These are phyloP conservation scores for Plenodomus tracheiphilus DNA, from an alignment of 2,329 filamentous ascomycete genomes.

Conservation along the genomic window DNA sequence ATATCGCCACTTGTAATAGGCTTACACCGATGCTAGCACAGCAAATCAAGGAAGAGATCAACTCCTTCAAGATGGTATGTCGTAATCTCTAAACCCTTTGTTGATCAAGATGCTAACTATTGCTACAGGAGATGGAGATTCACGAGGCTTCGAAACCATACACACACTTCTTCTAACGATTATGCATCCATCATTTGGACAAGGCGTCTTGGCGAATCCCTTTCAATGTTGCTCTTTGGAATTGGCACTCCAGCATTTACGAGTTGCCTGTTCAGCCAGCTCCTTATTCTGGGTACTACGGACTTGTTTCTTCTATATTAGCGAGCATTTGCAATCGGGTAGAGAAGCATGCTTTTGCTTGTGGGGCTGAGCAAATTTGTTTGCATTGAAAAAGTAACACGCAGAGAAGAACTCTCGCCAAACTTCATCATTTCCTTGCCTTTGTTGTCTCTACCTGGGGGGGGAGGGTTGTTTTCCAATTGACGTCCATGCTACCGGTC, in stretches of 20 bases:
- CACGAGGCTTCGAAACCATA: constrained; percentile 99
- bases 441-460: constrained; percentile 32
- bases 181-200: constrained; percentile 46
- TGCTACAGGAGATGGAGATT: constrained; percentile 94
- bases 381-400: constrained; percentile 25
- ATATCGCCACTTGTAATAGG: constrained; percentile 96
- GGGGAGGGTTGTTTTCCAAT: constrained; percentile 21
- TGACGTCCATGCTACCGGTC: constrained; percentile 16
- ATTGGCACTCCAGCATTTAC: constrained; percentile 46
- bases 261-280: constrained; percentile 43
- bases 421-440: constrained; percentile 32
- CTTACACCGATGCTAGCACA: constrained; percentile 95
- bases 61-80: constrained; percentile 97
- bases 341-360: constrained; percentile 30
- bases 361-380: constrained; percentile 23
- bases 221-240: constrained; percentile 39
- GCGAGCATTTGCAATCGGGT: constrained; percentile 46
- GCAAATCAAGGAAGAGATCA: constrained; percentile 99
- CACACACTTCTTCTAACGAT: constrained; percentile 95
- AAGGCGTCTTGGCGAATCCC: constrained; percentile 48
- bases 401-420: constrained; percentile 22
- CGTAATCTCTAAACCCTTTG: neutral
- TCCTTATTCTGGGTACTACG: constrained; percentile 47
- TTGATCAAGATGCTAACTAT: constrained; percentile 44
- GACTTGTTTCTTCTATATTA: constrained; percentile 46